These are phyloP conservation scores for Hansenula anomala DNA, from an alignment of 1,139 yeast species.

Conservation along the genomic window DNA sequence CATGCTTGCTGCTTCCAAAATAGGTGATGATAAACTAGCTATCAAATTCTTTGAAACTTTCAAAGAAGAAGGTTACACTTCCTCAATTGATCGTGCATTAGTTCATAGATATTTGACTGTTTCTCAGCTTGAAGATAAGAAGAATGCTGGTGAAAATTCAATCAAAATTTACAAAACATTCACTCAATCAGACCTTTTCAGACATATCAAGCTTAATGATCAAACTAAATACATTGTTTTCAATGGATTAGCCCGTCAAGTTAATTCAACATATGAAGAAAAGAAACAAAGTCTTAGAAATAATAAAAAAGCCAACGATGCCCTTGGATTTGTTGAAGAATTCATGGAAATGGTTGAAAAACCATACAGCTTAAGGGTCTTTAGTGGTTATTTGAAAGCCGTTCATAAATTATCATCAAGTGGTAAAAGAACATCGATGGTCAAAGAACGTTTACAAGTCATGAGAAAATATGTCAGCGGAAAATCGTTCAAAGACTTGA, in stretches of 20 bases:
- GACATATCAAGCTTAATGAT: conserved; percentile 8
- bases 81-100: conserved; percentile 13
- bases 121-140: conserved; percentile 5
- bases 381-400: neutral
- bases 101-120: conserved; percentile 15
- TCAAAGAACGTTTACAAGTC: no score
- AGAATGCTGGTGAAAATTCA: conserved; percentile 8
- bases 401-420: neutral
- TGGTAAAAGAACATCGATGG: neutral
- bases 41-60: conserved; percentile 8
- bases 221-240: neutral
- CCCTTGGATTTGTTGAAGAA: neutral
- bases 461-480: no score
- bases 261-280: neutral
- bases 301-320: neutral
- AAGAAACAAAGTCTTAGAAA: neutral
- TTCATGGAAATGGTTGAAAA: neutral
- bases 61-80: conserved; percentile 6
- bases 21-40: conserved; percentile 12
- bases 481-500: no score
- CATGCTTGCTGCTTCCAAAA: conserved; percentile 11
- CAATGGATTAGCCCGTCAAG: neutral
- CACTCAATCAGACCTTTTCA: neutral
- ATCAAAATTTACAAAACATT: neutral
- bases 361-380: neutral